These are phyloP conservation scores for Lasiodiplodia citricola DNA, from an alignment of 2,329 filamentous ascomycete species.

Conservation along the genomic window DNA sequence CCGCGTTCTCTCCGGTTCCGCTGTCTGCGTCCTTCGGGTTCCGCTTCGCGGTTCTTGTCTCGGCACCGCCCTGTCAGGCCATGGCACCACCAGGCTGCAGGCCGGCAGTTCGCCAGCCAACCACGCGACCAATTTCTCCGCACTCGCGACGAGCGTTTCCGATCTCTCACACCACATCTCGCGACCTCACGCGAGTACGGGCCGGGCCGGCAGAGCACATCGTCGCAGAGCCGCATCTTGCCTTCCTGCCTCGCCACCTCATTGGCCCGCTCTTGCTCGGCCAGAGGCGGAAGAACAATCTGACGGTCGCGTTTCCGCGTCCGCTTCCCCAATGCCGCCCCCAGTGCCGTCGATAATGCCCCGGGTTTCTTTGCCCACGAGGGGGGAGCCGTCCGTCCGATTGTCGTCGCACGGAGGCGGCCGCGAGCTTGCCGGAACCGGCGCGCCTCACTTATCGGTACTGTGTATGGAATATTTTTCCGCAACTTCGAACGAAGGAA, in stretches of 20 bases:
- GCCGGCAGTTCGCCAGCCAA: neutral
- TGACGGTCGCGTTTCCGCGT: neutral
- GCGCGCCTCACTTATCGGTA: neutral
- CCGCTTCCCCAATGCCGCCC: neutral
- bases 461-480: neutral
- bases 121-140: neutral
- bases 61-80: conserved; percentile 6
- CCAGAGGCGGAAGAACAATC: neutral
- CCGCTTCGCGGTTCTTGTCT: neutral
- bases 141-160: neutral
- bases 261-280: too few species aligned
- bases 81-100: conserved; percentile 9
- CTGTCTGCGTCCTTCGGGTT: neutral
- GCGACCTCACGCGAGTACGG: conserved; percentile 2
- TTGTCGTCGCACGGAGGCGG: neutral
- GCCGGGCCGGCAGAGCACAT: neutral
- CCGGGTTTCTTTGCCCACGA: neutral
- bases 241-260: neutral
- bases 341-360: neutral
- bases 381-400: neutral
- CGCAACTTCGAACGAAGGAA: neutral
- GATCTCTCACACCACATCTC: conserved; percentile 19
- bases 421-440: neutral
- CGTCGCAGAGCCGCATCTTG: conserved; percentile 11
- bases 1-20: neutral